Base-by-base conservation (phyloP, 1,139 yeast genomes). In the Tardiomyces depauwii region DNA sequence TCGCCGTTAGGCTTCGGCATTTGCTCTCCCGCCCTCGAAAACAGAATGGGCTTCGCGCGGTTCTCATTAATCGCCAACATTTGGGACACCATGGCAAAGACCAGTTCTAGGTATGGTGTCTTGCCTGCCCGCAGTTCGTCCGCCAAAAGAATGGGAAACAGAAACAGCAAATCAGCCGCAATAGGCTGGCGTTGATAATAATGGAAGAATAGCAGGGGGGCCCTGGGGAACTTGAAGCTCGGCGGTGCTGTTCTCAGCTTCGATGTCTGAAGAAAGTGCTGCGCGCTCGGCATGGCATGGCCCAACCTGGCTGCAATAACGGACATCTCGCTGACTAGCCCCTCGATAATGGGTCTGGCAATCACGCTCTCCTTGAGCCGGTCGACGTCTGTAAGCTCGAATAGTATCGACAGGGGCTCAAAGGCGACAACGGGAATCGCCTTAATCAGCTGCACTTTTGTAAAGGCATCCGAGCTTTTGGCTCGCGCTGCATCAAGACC, bases 41-140 rank as follows among this genome's bases (percentile, higher is more conserved):
- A 40, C 14, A 40, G n/a, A 12, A 40, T 27, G 32, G 18, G 32
- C 21, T 25, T 40, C n/a, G 36, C 2, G 18, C 27, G n/a, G 23
- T 44, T 41, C 30, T 40, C 46, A 57, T 79, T 82, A 44, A 80
- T 62, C 52, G 73, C 76, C 47, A 72, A 72, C 48, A 72, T 73
- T 60, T 84, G 94, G 54, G 86, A 80, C 71, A 85, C 70, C 49
- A 82, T 76, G 2, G 95, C 87, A 61, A 86, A 88, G 49, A 86
- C 68, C 57, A 86, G 85, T 64, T 88, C 96, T 63, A 88, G 72
- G 61, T 88, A 88, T 2, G 96, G 96, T 1, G 96, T 85, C 60
- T 85, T 81, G 42, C 84, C 81, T 43, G 51, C 53, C 10, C 53
- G 45, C 58, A 77, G 76, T 61, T 87, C 95, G 64, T 87, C 96